Evolutionary conservation across 148 eudicot genomes (phyloP), one percentile per base, ranked within the genome.

Genomic region (Fagopyrum esculentum): DNA sequence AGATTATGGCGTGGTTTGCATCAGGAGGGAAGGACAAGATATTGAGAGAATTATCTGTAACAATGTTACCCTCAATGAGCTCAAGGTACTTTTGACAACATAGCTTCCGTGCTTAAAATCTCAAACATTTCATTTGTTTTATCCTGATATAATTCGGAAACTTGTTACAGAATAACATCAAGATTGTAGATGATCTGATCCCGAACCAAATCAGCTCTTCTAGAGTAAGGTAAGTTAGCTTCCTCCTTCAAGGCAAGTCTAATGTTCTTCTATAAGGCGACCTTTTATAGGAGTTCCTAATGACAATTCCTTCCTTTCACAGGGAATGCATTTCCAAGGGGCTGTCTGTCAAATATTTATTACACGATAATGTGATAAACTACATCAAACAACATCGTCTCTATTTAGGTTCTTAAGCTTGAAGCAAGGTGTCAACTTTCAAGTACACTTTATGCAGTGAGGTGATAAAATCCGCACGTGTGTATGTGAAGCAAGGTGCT

Each of bases 1-100:
- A 82, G 98, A 95, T 86, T 95, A 86, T 82, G 97, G 98, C 10
- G 85, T 95, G 76, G 92, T 87, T 81, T 95, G 98, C 78, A 87
- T 95, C 48, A 84, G 98, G 45, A 86, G 98, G 77, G 96, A 85
- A 77, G 92, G 93, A 55, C 96, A 86, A 74, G 92, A 95, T 77
- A 81, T 90, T 78, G 89, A 87, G 73, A 86, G 85, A 76, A 72
- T 90, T 10, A 82, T 92, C 47, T 76, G 78, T 2, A 74, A 77
- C 60, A 82, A 87, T 82, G 86, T 79, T 8, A 90, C 92, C 76
- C 64, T 95, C 77, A 88, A 63, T 35, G 82, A 87, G 49, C 84
- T 77, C 86, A 89, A 87, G 97, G 98, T 90, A 84, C 19, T 55
- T 40, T n/a, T 16, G 7, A 44, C 22, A 66, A 48, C 43, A 47